Evolutionary conservation across 2,329 filamentous ascomycete species (phyloP).

Genomic region (Trichoderma asperellum): DNA sequence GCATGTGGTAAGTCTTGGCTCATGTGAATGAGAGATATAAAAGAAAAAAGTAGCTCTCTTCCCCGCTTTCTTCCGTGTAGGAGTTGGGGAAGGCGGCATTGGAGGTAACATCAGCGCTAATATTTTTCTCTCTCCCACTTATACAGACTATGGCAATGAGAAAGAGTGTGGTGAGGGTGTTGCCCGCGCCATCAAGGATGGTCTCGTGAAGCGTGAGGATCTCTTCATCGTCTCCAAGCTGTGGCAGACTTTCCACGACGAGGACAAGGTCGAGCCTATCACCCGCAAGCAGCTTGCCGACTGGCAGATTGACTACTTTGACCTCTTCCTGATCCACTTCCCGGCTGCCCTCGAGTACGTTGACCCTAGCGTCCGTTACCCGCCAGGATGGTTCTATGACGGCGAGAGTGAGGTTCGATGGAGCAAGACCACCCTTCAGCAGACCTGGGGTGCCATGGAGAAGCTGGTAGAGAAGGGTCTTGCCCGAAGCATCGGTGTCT

Average conservation of each 20-base stretch:
- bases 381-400: constrained; percentile 75
- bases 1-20: constrained; percentile 54
- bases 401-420: constrained; percentile 63
- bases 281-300: constrained; percentile 76
- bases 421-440: constrained; percentile 72
- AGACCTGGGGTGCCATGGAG: constrained; percentile 86
- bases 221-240: constrained; percentile 94
- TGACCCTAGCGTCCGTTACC: constrained; percentile 77
- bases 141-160: constrained; percentile 79
- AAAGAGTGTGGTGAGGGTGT: constrained; percentile 77
- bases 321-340: constrained; percentile 89
- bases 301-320: constrained; percentile 87
- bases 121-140: background rate
- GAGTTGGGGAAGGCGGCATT: background rate
- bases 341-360: constrained; percentile 85
- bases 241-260: constrained; percentile 90
- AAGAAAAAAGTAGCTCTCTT: background rate
- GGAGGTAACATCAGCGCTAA: constrained; percentile 9
- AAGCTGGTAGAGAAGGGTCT: constrained; percentile 69
- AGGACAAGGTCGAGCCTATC: constrained; percentile 75
- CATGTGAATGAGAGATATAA: background rate
- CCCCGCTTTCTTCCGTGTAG: constrained; percentile 4
- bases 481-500: constrained; percentile 74
- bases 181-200: constrained; percentile 77
- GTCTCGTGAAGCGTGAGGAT: constrained; percentile 79